Evolutionary conservation across 495 filamentous ascomycete genomes (phyloP), one percentile per base, ranked within the genome.

Genomic region (Immersiella caudata): DNA sequence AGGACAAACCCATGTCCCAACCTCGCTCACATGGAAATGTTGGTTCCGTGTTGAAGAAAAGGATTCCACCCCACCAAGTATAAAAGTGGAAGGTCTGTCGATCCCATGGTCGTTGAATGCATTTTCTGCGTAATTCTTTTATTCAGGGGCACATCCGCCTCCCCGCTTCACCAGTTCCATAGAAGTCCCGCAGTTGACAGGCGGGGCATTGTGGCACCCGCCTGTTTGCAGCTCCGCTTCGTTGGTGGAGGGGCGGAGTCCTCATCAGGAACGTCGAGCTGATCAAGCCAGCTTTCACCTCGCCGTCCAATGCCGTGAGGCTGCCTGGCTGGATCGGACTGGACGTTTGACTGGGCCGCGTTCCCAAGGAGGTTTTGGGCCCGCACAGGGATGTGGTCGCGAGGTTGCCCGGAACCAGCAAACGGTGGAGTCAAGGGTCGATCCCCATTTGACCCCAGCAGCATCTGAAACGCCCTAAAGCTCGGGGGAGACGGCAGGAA

Each of bases 361-460:
- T 36, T 36, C 33, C 33, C 33, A 46, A 46, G 40, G 40, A 14
- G 40, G 5, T 18, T 46, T 46, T 46, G 11, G 9, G 14, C 52
- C 52, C 20, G 52, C 52, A 55, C 52, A 55, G 52, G 52, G 21
- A 26, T 55, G 21, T 55, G 11, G 40, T 46, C 40, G n/a, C 27
- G 57, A 36, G 57, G 58, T 51, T 3, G 60, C 60, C 60, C 60
- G 46, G 60, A 62, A 35, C 51, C 12, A 55, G 14, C 46, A 64
- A 62, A 40, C 7, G 1, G 65, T 60, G 65, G 36, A 14, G 14
- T 51, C 50, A 33, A 49, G 33, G 50, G 67, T 26, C 63, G 67
- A 69, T 69, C 67, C 46, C 67, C 62, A 69, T 66, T 62, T 64
- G 55, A n/a, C 54, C 67, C 67, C 57, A 29, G 67, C 35, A 55